phyloP scores from a whole-genome alignment of 2,329 filamentous ascomycete genomes.

The Nothophaeocryptopus gaeumannii region DNA sequence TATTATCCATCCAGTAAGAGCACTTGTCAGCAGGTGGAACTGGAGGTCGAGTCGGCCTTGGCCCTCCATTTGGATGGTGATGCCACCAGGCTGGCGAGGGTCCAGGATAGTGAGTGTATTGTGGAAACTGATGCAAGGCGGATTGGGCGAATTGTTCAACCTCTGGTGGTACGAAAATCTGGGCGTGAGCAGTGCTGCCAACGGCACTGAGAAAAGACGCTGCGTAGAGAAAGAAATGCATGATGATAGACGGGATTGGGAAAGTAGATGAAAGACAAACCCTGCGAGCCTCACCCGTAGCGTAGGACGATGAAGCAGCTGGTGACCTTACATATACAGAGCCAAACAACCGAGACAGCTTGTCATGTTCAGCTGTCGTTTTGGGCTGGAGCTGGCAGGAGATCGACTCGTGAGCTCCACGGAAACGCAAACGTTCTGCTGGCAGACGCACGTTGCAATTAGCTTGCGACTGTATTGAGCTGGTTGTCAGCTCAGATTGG shows the following conservation, averaged over 20 bases:
- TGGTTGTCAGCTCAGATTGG: no score
- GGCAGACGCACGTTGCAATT: no score
- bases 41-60: neutral
- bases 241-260: constrained; percentile 7
- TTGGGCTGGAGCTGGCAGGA: no score
- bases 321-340: no score
- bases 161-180: constrained; percentile 10
- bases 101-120: constrained; percentile 6
- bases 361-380: no score
- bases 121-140: neutral
- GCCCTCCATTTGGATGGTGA: constrained; percentile 1
- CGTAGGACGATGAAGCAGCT: no score
- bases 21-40: constrained; percentile 4
- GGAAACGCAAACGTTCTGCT: no score
- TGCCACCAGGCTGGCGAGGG: constrained; percentile 10
- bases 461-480: no score
- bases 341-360: no score
- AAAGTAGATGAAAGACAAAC: neutral
- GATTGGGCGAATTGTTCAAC: constrained; percentile 5
- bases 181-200: constrained; percentile 17
- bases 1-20: constrained; percentile 44
- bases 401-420: no score
- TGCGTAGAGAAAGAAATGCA: constrained; percentile 16
- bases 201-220: constrained; percentile 16
- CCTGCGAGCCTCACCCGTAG: neutral